Evolutionary conservation across 768 basidiomycete genomes (phyloP), one percentile per base, ranked within the genome.

Genomic region (Panus rudis): DNA sequence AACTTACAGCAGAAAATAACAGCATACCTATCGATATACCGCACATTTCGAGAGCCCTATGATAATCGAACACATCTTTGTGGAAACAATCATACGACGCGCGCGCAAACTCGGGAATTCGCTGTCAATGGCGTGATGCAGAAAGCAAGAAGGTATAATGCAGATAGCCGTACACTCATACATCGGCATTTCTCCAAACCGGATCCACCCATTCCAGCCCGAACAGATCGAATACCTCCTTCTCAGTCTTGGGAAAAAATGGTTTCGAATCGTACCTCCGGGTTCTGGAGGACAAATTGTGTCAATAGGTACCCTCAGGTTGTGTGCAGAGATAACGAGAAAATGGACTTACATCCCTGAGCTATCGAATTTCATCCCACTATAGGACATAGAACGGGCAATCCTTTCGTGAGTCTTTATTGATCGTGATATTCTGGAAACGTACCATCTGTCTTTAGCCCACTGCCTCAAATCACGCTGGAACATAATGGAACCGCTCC

Each of bases 401-500:
- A 39, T n/a, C n/a, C n/a, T n/a, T n/a, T n/a, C 30, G 1, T 42
- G 19, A 12, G 35, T 20, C 19, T 37, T 12, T 20, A 37, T 12
- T n/a, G 24, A 45, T 42, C 42, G 27, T 48, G 21, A 14, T 32
- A 12, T 23, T 7, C 22, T n/a, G 0, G 6, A 30, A n/a, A 45
- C 68, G 22, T 50, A 80, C 83, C 63, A 75, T 50, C 67, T 59
- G 32, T 71, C 62, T 54, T 86, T 86, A 2, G 84, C 83, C 75
- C 80, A 85, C 12, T 76, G 63, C 48, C 87, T 72, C 39, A 96
- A 60, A 62, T 94, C 92, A 21, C 90, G 68, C 61, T 94, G 78
- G 57, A 96, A 94, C 79, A 90, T 84, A 48, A 76, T 89, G 4
- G 86, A 92, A 1, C 92, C 92, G 4, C 83, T 84, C 86, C 86